Conservation (phyloP, 805 yeast species). For the Kodamaea laetipori region DNA sequence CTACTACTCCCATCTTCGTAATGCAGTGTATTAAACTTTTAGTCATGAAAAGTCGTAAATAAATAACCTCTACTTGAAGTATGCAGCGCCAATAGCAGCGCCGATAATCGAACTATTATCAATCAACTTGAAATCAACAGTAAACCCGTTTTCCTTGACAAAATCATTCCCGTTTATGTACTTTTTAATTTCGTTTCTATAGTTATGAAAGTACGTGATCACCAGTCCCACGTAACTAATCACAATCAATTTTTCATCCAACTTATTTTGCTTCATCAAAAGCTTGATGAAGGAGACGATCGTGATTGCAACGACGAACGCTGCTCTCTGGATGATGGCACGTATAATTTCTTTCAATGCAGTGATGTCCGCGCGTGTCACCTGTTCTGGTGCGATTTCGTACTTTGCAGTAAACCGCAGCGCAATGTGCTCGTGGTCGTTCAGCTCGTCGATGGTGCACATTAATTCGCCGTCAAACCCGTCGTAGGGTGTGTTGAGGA, state of each 20-base stretch:
- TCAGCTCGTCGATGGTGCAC: slow-evolving; percentile 40
- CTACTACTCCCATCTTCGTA: neutral
- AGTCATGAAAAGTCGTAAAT: slow-evolving; percentile 7
- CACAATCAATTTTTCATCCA: slow-evolving; percentile 16
- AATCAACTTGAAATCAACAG: slow-evolving; percentile 41
- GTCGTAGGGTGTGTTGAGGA: slow-evolving; percentile 25
- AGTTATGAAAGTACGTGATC: slow-evolving; percentile 43
- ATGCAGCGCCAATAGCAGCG: slow-evolving; percentile 56
- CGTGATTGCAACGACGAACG: slow-evolving; percentile 44
- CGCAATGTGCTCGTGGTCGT: slow-evolving; percentile 21
- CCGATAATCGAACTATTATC: slow-evolving; percentile 54
- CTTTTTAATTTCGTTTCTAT: slow-evolving; percentile 32
- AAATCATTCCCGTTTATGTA: slow-evolving; percentile 28
- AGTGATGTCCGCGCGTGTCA: slow-evolving; percentile 29
- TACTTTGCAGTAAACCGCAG: slow-evolving; percentile 23
- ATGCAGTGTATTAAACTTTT: slow-evolving; percentile 6
- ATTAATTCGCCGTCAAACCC: slow-evolving; percentile 45
- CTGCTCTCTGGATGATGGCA: slow-evolving; percentile 46
- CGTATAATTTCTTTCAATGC: slow-evolving; percentile 35
- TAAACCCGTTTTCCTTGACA: slow-evolving; percentile 26
- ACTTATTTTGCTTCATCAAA: slow-evolving; percentile 26
- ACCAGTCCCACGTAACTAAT: slow-evolving; percentile 58
- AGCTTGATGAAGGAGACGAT: slow-evolving; percentile 40
- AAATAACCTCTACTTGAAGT: slow-evolving; percentile 12
- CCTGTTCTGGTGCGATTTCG: slow-evolving; percentile 12